Evolutionary conservation across 1,139 yeast genomes (phyloP).

Genomic region (Candida tetrigidarum): DNA sequence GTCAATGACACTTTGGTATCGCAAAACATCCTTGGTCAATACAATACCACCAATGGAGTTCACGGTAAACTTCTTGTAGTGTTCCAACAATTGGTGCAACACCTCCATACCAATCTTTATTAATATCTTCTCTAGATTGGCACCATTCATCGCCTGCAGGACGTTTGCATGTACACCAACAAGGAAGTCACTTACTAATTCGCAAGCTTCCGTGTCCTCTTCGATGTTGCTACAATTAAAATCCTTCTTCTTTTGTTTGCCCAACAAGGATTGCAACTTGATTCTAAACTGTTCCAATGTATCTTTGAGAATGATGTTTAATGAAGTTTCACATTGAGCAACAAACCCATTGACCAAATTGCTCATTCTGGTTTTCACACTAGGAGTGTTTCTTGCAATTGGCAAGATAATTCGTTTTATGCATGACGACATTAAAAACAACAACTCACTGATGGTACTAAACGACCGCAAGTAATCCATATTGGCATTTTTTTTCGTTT

Average conservation of each 20-base stretch:
- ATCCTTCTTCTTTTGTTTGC: constrained; percentile 43
- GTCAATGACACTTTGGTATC: constrained; percentile 76
- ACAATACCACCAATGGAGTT: constrained; percentile 84
- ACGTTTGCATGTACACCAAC: constrained; percentile 43
- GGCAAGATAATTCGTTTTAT: constrained; percentile 76
- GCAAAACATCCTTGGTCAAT: constrained; percentile 82
- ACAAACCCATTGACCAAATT: constrained; percentile 70
- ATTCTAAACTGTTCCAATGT: constrained; percentile 54
- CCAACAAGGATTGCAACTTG: constrained; percentile 52
- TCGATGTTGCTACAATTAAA: constrained; percentile 51
- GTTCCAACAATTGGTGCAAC: constrained; percentile 65
- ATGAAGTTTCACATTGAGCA: constrained; percentile 66
- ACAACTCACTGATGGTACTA: constrained; percentile 61
- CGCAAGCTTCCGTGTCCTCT: constrained; percentile 74
- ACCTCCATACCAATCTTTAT: constrained; percentile 64
- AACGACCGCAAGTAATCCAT: constrained; percentile 56
- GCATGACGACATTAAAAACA: constrained; percentile 70
- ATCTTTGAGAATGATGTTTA: constrained; percentile 67
- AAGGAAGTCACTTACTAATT: constrained; percentile 60
- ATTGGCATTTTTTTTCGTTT: constrained; percentile 18
- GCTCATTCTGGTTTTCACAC: constrained; percentile 64
- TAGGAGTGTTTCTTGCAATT: constrained; percentile 64
- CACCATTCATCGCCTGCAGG: constrained; percentile 45
- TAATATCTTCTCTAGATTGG: constrained; percentile 57
- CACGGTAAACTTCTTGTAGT: constrained; percentile 76